Base-by-base conservation (phyloP, 176 grass and related monocot species). In the Hyparrhenia diplandra region DNA sequence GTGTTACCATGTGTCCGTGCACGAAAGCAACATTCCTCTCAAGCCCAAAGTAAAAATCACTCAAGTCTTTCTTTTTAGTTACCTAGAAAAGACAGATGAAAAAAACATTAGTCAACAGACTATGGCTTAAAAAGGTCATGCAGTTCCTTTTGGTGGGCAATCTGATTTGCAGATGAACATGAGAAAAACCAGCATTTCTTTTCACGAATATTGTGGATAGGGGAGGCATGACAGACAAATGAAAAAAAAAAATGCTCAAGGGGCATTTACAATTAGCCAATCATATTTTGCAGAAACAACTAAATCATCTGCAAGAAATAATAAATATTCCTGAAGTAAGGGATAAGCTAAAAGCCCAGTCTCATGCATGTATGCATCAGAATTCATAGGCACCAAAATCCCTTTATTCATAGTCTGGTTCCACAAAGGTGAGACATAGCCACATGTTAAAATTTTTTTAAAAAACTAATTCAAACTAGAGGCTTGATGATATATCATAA, bases 61-160 rank as follows among this genome's bases (percentile, higher is more conserved):
- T 99, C 71, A 99, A 52, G 55, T 99, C 92, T 83, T 80, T 95
- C 90, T 99, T 98, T 85, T 98, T 98, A 6, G 95, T 98, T 47
- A 98, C 92, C 92, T 95, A 36, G 4, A 86, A 64, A 34, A 79
- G 29, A 85, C 9, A 90, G 31, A 64, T 7, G 5, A 1, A 43
- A 59, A 9, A 36, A 88, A n/a, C n/a, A 79, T 74, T 83, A 82
- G 67, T 29, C 45, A 73, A 51, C 20, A 61, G 21, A 73, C 2
- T n/a, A n/a, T 59, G 32, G 18, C 41, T 49, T 21, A 67, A 76
- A 72, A 76, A 18, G 54, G 42, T 21, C n/a, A 13, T 80, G 69
- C 4, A 3, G 6, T 27, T 63, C 30, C 62, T 69, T 42, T 49
- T 10, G 17, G 40, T 57, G 63, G 16, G 30, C n/a, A 31, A 24